phyloP scores from a whole-genome alignment of 148 eudicot species.

The Diospyros lotus region DNA sequence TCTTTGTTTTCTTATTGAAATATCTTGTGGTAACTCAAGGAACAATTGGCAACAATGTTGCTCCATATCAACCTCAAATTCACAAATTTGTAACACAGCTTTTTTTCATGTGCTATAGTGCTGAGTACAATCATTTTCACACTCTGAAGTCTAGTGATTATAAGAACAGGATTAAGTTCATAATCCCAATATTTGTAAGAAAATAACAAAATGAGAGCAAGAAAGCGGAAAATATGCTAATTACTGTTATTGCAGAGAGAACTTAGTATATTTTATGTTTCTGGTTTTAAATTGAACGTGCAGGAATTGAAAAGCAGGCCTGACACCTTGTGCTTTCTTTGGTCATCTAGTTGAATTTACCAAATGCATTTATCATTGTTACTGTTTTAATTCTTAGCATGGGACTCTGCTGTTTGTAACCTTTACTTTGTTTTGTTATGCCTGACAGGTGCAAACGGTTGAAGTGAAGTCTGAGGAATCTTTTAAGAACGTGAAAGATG shows the following conservation, averaged over 20 bases:
- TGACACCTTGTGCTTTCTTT: neutral
- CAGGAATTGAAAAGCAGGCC: neutral
- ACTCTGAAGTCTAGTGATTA: neutral
- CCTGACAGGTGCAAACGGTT: constrained; percentile 29
- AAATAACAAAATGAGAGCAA: neutral
- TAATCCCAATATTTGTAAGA: neutral
- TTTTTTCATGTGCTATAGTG: too few relatives aligned
- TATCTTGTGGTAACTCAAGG: too few relatives aligned
- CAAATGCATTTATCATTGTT: neutral
- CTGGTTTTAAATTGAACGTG: neutral
- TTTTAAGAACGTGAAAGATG: constrained; percentile 47
- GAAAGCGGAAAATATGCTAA: constrained; percentile 1
- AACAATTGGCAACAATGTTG: too few relatives aligned
- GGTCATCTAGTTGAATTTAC: neutral
- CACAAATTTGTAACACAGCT: too few relatives aligned
- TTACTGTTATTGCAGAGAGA: neutral
- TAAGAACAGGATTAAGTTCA: neutral
- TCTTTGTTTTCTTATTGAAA: neutral
- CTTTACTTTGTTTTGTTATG: neutral
- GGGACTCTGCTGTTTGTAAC: neutral
- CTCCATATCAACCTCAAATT: too few relatives aligned
- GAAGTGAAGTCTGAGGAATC: constrained; percentile 19
- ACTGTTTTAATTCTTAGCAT: neutral
- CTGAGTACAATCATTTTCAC: neutral
- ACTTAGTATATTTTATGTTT: neutral